phyloP scores from a whole-genome alignment of 2,329 filamentous ascomycete species.

The Monosporascus ibericus region DNA sequence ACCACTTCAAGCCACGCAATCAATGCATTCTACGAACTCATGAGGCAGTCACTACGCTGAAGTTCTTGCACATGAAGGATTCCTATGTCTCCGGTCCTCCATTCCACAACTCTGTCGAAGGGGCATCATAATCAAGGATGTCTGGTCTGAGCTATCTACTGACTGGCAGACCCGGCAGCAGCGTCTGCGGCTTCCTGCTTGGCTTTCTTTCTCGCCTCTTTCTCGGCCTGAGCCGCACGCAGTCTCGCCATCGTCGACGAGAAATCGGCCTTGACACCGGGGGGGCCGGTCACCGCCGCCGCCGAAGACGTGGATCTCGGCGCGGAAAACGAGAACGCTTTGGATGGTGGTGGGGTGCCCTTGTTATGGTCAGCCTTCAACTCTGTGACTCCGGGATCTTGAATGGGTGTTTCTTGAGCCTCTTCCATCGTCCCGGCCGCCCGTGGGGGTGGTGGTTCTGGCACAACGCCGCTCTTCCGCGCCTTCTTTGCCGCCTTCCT shows the following conservation, averaged over 20 bases:
- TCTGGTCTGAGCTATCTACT: conserved; percentile 5
- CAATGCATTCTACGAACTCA: too few species aligned
- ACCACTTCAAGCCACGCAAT: too few species aligned
- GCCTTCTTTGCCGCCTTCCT: conserved; percentile 31
- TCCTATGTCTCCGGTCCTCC: too few species aligned
- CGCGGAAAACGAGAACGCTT: conserved; percentile 11
- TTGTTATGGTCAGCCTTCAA: conserved; percentile 33
- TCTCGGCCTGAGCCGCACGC: conserved; percentile 52
- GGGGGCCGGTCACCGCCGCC: conserved; percentile 21
- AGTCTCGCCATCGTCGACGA: conserved; percentile 47
- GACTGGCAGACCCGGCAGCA: conserved; percentile 5
- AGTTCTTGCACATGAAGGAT: too few species aligned
- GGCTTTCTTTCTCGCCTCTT: conserved; percentile 44
- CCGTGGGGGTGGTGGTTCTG: too few species aligned
- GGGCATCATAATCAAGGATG: conserved; percentile 19
- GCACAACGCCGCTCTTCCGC: conserved; percentile 17
- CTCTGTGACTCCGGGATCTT: conserved; percentile 12
- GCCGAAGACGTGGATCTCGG: background rate
- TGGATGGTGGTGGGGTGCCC: conserved; percentile 7
- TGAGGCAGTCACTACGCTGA: too few species aligned
- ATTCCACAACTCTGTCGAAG: background rate
- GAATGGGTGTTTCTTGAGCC: conserved; percentile 14
- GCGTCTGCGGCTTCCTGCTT: conserved; percentile 30
- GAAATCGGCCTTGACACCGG: conserved; percentile 21
- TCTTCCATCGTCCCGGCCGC: background rate